Base-by-base conservation (phyloP, 768 basidiomycete species). In the Ephemerocybe angulata region DNA sequence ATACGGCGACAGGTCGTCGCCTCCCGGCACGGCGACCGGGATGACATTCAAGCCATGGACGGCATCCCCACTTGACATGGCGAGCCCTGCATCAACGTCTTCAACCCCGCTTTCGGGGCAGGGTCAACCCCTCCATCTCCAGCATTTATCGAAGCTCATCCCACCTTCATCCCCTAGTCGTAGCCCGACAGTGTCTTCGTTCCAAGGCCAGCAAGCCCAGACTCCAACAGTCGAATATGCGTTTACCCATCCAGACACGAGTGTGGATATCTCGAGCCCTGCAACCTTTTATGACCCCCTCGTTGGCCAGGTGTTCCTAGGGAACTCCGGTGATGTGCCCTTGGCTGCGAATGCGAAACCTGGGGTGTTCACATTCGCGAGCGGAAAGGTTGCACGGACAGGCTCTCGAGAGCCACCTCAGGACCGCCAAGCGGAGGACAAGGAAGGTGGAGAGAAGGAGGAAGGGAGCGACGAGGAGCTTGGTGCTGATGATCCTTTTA, bases 321-420 rank as follows among this genome's bases (percentile, higher is more conserved):
- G 93, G 13, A 95, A 95, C 67, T 80, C 86, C 51, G 84, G 81
- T 48, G 93, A 94, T 62, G 90, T 93, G 2, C 93, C 88, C 0
- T 46, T 83, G 12, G 65, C 68, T 2, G 63, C 63, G 1, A 71
- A 74, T 42, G 46, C 40, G 7, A 54, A 38, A n/a, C 54, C 38
- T 33, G n/a, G n/a, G n/a, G n/a, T n/a, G n/a, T n/a, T n/a, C n/a
- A n/a, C n/a, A n/a, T n/a, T n/a, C n/a, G n/a, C n/a, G n/a, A n/a
- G n/a, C n/a, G n/a, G n/a, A n/a, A n/a, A n/a, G n/a, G n/a, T n/a
- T n/a, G n/a, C n/a, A n/a, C n/a, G n/a, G n/a, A n/a, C n/a, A n/a
- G n/a, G n/a, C n/a, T n/a, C n/a, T n/a, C n/a, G n/a, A n/a, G n/a
- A n/a, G n/a, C n/a, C n/a, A n/a, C n/a, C n/a, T n/a, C n/a, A n/a